Conservation (phyloP, 2,329 filamentous ascomycete species). For the Chaetomium sp. region DNA sequence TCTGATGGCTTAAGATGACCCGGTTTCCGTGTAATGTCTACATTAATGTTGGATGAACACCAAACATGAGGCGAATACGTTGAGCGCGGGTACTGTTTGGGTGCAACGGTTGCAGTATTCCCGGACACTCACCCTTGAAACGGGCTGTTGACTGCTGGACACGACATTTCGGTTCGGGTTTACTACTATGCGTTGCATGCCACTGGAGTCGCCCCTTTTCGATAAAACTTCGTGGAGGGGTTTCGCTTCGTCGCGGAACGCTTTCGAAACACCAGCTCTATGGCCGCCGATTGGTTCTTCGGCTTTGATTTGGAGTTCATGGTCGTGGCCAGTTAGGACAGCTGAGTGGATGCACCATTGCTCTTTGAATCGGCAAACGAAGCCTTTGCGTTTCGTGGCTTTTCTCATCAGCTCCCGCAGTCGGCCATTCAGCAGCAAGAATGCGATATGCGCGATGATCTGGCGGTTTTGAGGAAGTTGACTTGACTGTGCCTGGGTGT, state of each 20-base stretch:
- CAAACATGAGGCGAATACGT: neutral
- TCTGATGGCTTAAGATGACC: neutral
- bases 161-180: neutral
- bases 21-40: neutral
- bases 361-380: neutral
- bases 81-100: too few species aligned
- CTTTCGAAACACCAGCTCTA: neutral
- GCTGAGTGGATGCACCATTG: neutral
- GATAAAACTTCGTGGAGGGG: neutral
- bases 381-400: neutral
- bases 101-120: conserved; percentile 1
- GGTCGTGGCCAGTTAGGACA: conserved; percentile 7
- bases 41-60: neutral
- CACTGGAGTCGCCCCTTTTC: neutral
- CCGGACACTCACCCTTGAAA: neutral
- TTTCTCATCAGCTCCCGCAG: neutral
- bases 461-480: neutral
- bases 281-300: conserved; percentile 14
- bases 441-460: neutral
- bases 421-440: neutral
- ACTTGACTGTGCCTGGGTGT: neutral
- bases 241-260: neutral
- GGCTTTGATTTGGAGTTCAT: conserved; percentile 18
- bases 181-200: neutral
- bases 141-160: neutral